These are phyloP conservation scores for Cercis canadensis DNA, from an alignment of 306 rosid species.

Conservation along the genomic window DNA sequence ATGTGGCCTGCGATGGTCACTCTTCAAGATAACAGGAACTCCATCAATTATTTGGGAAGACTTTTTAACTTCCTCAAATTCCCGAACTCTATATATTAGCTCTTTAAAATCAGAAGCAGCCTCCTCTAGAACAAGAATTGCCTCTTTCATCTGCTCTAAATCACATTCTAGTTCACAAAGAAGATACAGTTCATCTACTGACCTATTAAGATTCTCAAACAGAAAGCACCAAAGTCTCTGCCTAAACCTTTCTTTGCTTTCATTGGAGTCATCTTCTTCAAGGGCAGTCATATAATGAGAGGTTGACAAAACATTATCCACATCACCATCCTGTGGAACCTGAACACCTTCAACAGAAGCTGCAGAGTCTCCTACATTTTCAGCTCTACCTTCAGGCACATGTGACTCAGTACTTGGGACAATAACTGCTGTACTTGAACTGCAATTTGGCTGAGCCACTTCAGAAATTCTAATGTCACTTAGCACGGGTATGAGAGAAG, in stretches of 20 bases:
- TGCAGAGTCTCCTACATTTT: conserved; percentile 44
- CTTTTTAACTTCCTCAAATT: conserved; percentile 85
- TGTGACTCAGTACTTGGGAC: conserved; percentile 43
- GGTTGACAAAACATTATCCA: conserved; percentile 48
- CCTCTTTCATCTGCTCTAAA: conserved; percentile 97
- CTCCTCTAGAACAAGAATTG: conserved; percentile 97
- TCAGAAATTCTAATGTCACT: conserved; percentile 38
- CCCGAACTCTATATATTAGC: conserved; percentile 84
- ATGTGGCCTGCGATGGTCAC: conserved; percentile 97
- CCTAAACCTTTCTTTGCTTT: conserved; percentile 96
- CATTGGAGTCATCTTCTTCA: conserved; percentile 72
- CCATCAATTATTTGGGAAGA: conserved; percentile 76
- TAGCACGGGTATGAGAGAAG: conserved; percentile 41
- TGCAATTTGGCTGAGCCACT: conserved; percentile 37
- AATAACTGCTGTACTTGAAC: conserved; percentile 39
- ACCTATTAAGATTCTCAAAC: conserved; percentile 97
- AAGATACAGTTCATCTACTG: conserved; percentile 99
- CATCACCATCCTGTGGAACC: conserved; percentile 41
- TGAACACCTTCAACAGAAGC: conserved; percentile 47
- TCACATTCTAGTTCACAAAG: conserved; percentile 98
- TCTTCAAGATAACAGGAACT: conserved; percentile 74
- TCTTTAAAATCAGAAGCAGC: conserved; percentile 93
- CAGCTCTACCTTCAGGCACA: conserved; percentile 39
- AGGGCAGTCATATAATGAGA: conserved; percentile 54
- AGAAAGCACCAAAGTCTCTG: conserved; percentile 99